Base-by-base conservation (phyloP, 75 land plant species). In the Selaginella moellendorffii region DNA sequence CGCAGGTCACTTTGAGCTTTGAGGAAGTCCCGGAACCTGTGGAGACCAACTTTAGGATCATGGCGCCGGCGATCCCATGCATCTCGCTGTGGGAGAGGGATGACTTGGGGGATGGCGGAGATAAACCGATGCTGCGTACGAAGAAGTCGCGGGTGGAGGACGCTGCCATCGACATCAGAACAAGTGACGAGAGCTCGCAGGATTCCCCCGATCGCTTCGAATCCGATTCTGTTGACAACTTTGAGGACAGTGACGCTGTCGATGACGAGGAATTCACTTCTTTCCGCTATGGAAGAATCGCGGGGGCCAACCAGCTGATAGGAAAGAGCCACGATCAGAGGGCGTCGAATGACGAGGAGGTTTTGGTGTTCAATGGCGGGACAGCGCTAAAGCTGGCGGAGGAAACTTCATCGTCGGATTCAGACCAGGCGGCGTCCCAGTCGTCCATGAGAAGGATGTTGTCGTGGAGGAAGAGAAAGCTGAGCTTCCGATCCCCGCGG, bases 401-500 rank as follows among this genome's bases (percentile, higher is more conserved):
- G 52, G 78, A 79, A 29, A 46, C 73, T 52, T 59, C 67, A 27
- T 70, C 74, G 60, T 53, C 77, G 53, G 66, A 66, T 20, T 67
- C 69, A 1, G 83, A 81, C 42, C 75, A 61, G 9, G 63, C 77
- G 26, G 24, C 68, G 2, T 8, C 66, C 25, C 85, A 68, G 73
- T 71, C 66, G 27, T 69, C 82, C 1, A 76, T 77, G 70, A 68
- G 74, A 31, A 76, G 84, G 27, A 70, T 82, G 28, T 64, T 90
- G 9, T 69, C 97, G 22, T 87, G 92, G 93, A 80, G 76, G 58
- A 90, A 79, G 65, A 80, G 92, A 65, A 91, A 82, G 62, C 30
- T 82, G 21, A 70, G 77, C 63, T 84, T 82, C 65, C 74, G 80
- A 67, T 78, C 90, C 65, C 81, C 80, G 1, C 77, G 82, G 69